phyloP scores from a whole-genome alignment of 176 grass and related monocot genomes.

The Guadua angustifolia region DNA sequence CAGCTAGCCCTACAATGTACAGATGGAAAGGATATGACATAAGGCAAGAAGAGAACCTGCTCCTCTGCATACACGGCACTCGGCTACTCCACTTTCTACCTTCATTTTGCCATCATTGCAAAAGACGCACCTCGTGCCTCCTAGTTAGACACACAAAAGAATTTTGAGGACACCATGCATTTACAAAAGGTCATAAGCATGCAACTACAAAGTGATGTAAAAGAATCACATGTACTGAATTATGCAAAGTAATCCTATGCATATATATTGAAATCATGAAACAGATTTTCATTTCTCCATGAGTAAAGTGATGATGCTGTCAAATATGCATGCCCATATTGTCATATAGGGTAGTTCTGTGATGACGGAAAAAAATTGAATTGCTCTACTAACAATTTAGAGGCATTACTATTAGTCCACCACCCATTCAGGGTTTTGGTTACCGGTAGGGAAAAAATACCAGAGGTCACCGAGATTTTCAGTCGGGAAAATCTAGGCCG shows the following conservation, averaged over 20 bases:
- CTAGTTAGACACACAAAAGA: slow-evolving; percentile 42
- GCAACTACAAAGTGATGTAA: not conserved
- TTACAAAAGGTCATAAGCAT: not conserved
- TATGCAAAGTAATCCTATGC: not conserved
- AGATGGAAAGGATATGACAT: not conserved
- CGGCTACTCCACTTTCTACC: slow-evolving; percentile 67
- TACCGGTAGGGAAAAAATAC: too few species aligned
- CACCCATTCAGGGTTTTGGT: not conserved
- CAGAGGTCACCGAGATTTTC: too few species aligned
- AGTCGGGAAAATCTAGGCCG: too few species aligned
- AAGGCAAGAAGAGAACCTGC: slow-evolving; percentile 59
- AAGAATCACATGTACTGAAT: not conserved
- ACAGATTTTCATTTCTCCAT: not conserved
- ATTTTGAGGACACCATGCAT: not conserved
- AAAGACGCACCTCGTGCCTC: slow-evolving; percentile 87
- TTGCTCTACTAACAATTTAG: not conserved
- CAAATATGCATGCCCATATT: not conserved
- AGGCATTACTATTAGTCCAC: not conserved
- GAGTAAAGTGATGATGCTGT: not conserved
- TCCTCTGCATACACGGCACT: slow-evolving; percentile 90
- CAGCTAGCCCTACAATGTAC: not conserved
- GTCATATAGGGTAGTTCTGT: not conserved
- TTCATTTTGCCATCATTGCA: slow-evolving; percentile 91
- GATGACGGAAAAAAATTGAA: not conserved
- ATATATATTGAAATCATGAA: not conserved